Conservation (phyloP, 345 rosid genomes). For the Eucalyptus microcorys region DNA sequence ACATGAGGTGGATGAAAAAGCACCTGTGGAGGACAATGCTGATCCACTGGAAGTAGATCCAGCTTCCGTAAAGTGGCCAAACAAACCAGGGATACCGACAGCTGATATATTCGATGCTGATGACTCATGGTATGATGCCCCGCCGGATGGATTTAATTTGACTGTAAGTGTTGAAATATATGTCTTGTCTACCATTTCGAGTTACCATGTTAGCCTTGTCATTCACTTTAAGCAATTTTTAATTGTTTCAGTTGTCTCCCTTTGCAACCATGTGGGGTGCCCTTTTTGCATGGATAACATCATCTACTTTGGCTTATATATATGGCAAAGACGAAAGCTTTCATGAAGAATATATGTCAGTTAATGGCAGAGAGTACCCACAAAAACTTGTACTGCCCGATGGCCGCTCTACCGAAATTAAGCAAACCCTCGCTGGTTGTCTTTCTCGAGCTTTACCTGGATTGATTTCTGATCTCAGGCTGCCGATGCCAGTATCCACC, state of each 20-base stretch:
- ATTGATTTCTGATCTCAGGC: conserved; percentile 49
- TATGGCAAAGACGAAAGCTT: conserved; percentile 71
- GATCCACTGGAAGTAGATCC: conserved; percentile 25
- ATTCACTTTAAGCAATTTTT: not conserved
- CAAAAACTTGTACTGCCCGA: conserved; percentile 36
- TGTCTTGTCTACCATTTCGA: not conserved
- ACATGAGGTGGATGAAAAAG: conserved; percentile 19
- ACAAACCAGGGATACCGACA: conserved; percentile 40
- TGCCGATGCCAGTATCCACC: conserved; percentile 53
- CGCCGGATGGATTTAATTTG: conserved; percentile 75
- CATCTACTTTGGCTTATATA: conserved; percentile 79
- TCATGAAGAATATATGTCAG: conserved; percentile 51
- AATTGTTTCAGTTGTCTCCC: conserved; percentile 46
- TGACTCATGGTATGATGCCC: conserved; percentile 77
- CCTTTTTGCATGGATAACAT: conserved; percentile 83
- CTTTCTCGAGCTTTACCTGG: conserved; percentile 78
- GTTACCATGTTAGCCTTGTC: not conserved
- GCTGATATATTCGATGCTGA: conserved; percentile 59
- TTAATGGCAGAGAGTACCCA: conserved; percentile 66
- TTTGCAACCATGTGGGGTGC: conserved; percentile 88
- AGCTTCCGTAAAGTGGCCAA: conserved; percentile 48
- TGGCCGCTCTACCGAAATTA: conserved; percentile 80
- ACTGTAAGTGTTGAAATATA: conserved; percentile 27
- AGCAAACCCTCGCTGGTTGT: conserved; percentile 62
- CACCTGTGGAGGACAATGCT: not conserved